Percentiles rank a stretch among this genome's conserved stretches.
phyloP scores from a whole-genome alignment of 352 stramenopile species.

The Globisporangium recalcitrans region DNA sequence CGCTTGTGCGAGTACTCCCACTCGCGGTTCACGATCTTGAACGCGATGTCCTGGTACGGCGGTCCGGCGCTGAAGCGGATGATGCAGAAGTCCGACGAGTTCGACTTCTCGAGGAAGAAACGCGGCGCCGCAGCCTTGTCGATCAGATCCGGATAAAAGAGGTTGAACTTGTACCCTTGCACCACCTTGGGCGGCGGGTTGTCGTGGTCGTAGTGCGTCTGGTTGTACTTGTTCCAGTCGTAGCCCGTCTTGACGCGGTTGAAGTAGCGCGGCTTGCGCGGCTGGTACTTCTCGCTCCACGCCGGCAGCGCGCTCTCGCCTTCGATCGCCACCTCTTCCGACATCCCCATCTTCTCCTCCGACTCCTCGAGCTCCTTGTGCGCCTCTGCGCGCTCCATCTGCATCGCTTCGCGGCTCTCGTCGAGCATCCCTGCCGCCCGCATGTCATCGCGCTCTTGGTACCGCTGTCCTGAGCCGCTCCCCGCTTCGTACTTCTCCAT shows the following conservation, averaged over 20 bases:
- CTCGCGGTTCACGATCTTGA: slow-evolving; percentile 99
- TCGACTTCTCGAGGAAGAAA: slow-evolving; percentile 93
- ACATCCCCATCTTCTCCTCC: slow-evolving; percentile 79
- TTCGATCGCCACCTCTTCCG: slow-evolving; percentile 87
- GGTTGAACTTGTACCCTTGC: slow-evolving; percentile 99
- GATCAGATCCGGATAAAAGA: slow-evolving; percentile 99
- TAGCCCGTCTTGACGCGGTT: slow-evolving; percentile 99
- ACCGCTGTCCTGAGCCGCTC: not conserved
- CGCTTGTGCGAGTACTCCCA: slow-evolving; percentile 97
- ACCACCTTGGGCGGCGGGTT: slow-evolving; percentile 99
- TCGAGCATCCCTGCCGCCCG: slow-evolving; percentile 25
- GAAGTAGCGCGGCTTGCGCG: slow-evolving; percentile 98
- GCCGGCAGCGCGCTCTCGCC: slow-evolving; percentile 47
- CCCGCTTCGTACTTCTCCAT: slow-evolving; percentile 31
- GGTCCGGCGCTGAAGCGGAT: slow-evolving; percentile 96
- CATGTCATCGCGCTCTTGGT: not conserved
- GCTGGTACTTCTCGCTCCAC: slow-evolving; percentile 97
- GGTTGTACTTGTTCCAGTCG: slow-evolving; percentile 99
- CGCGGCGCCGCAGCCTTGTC: slow-evolving; percentile 94
- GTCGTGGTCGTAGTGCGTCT: slow-evolving; percentile 99
- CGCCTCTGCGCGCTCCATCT: slow-evolving; percentile 59
- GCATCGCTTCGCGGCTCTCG: slow-evolving; percentile 55
- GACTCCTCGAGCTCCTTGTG: slow-evolving; percentile 60
- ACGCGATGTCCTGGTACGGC: slow-evolving; percentile 99
- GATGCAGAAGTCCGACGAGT: slow-evolving; percentile 95